Evolutionary conservation across 1,284 basidiomycete species (phyloP), one percentile per base, ranked within the genome.

Genomic region (Rhodotorula sp.): DNA sequence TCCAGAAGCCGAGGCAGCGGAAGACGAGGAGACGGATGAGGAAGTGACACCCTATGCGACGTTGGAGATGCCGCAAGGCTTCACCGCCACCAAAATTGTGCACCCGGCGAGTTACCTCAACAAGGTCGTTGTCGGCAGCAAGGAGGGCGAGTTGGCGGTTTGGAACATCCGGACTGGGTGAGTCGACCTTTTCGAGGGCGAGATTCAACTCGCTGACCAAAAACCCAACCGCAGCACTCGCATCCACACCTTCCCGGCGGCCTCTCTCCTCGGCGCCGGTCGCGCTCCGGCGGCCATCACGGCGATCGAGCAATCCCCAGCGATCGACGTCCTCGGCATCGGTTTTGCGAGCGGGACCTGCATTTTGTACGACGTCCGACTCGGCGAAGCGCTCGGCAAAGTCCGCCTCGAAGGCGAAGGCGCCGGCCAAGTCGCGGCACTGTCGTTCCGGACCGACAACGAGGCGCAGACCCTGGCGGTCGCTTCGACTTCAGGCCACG

Each of bases 91-190:
- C 17, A 85, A 85, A 26, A 82, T 97, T 44, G 84, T 97, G 10
- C 96, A 99, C 80, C 96, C 96, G 1, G 89, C 93, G 1, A 99
- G 96, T 6, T 99, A 99, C 81, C 82, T 99, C 65, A 98, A 99
- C 84, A 99, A 99, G 82, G 85, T 99, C 1, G 84, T 99, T 1
- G 86, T 99, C 15, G 89, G 89, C 2, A 91, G 91, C 74, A 86
- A 84, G 68, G 85, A 94, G 79, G 96, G 96, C 17, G 83, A 84
- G 64, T 81, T 99, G 76, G 91, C 95, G 74, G 82, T 99, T n/a
- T 99, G 93, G 93, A 99, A 99, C 80, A 88, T 94, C 71, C 85
- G 87, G 18, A 89, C 93, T 10, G 86, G 87, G 90, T 93, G 75
- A 75, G 88, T 84, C 37, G 8, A 22, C 46, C 42, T 24, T 44